phyloP scores from a whole-genome alignment of 352 stramenopile species.

The Phytophthora citrophthora region DNA sequence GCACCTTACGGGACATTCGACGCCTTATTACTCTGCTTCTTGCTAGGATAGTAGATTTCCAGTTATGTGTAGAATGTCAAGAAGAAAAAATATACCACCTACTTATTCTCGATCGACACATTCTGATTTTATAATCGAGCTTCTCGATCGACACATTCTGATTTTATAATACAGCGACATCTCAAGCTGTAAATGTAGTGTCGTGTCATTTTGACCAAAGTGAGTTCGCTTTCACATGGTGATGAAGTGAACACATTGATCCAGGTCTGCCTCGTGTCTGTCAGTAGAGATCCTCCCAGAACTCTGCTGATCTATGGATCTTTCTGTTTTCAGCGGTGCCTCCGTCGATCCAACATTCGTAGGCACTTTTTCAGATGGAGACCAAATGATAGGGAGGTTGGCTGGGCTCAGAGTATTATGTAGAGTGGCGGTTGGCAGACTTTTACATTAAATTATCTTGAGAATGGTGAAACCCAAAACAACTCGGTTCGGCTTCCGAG shows the following conservation, averaged over 20 bases:
- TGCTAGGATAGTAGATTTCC: conserved; percentile 2
- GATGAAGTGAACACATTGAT: too few relatives aligned
- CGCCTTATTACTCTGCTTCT: conserved; percentile 14
- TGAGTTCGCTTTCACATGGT: too few relatives aligned
- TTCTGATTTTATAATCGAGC: too few relatives aligned
- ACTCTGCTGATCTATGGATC: too few relatives aligned
- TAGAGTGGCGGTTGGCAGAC: neutral
- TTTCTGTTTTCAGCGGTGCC: too few relatives aligned
- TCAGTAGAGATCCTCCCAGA: too few relatives aligned
- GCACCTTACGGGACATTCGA: neutral
- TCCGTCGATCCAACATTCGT: too few relatives aligned
- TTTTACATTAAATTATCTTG: neutral
- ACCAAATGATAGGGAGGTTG: too few relatives aligned
- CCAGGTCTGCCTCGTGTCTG: too few relatives aligned
- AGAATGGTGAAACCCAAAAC: conserved; percentile 24
- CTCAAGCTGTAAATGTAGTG: neutral
- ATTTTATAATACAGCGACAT: neutral
- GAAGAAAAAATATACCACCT: neutral
- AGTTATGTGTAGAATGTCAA: conserved; percentile 2
- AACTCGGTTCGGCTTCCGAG: conserved; percentile 17
- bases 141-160: too few relatives aligned
- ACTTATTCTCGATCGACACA: neutral
- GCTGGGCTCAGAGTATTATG: neutral
- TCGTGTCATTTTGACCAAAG: neutral
- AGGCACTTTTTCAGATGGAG: too few relatives aligned